Conservation (phyloP, 192 early-diverging fungal genomes). For the Coemansia sp. region DNA sequence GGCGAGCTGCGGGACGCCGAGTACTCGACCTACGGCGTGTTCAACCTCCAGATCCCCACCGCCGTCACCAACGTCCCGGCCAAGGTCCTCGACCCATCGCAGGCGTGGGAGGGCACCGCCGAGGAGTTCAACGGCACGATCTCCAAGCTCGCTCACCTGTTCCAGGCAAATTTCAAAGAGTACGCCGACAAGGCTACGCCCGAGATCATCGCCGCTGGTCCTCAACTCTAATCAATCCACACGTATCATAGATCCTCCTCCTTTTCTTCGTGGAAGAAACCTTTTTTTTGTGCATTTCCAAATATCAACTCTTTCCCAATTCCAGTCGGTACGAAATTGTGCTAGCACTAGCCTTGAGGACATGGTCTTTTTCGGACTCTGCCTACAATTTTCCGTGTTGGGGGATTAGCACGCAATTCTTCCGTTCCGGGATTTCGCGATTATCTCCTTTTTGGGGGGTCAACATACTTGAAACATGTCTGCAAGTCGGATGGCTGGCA, state of each 20-base stretch:
- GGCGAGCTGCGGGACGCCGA: constrained; percentile 79
- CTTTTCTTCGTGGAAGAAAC: not conserved
- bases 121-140: constrained; percentile 67
- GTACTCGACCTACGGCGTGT: constrained; percentile 84
- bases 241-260: constrained; percentile 11
- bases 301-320: not conserved
- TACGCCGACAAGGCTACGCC: constrained; percentile 77
- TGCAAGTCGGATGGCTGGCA: not conserved
- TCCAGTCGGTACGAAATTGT: not conserved
- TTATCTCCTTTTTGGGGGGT: not conserved
- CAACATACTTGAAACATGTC: constrained; percentile 9
- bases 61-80: constrained; percentile 71
- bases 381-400: not conserved
- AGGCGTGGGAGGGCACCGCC: constrained; percentile 78
- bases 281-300: not conserved
- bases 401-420: constrained; percentile 1
- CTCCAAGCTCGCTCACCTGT: constrained; percentile 77
- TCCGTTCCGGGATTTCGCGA: not conserved
- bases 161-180: constrained; percentile 87
- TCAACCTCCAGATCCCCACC: constrained; percentile 87
- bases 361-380: not conserved
- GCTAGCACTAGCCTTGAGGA: not conserved
- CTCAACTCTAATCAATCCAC: constrained; percentile 49
- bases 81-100: constrained; percentile 84
- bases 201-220: constrained; percentile 73